Base-by-base conservation (phyloP, 2,329 filamentous ascomycete species). In the Colletotrichum sp. region DNA sequence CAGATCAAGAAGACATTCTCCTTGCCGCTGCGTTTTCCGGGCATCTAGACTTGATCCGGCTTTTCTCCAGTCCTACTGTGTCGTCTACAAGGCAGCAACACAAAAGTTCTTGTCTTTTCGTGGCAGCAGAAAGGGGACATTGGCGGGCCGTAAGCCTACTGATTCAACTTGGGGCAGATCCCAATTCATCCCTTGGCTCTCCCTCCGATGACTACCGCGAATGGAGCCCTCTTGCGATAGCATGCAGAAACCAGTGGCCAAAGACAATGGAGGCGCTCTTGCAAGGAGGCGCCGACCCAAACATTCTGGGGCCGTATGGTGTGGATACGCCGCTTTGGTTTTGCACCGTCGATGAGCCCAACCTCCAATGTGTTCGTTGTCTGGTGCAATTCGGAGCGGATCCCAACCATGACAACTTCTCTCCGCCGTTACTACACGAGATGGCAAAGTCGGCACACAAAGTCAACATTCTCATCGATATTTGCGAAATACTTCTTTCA, bases 71-170 rank as follows among this genome's bases (percentile, higher is more conserved):
- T 13, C 12, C 44, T 7, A 0, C 4, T 22, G 44, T 0, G 4
- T 52, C 44, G 2, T 2, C n/a, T 52, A 22, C 2, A 2, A 13
- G 2, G 2, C 44, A 2, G 11, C 44, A 22, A 1, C 44, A 0
- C n/a, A 52, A 22, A 5, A 22, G 6, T 52, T 22, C n/a, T 13
- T 2, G 44, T 52, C 44, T 22, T 52, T 52, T 52, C n/a, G n/a
- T 52, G n/a, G 44, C 44, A 52, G 44, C 44, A 0, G 44, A 52
- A 52, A 52, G 44, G n/a, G 44, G 44, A 52, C 44, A 52, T 52
- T 52, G 44, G 44, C 44, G 44, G 11, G 44, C 44, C 1, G 44
- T 52, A 11, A 52, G 12, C 44, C 2, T 52, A 0, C 11, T 52
- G 44, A 22, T 52, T 25, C 44, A 52, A 52, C 44, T 52, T 52